phyloP scores from a whole-genome alignment of 257 asterid genomes.

The Cruciata laevipes region DNA sequence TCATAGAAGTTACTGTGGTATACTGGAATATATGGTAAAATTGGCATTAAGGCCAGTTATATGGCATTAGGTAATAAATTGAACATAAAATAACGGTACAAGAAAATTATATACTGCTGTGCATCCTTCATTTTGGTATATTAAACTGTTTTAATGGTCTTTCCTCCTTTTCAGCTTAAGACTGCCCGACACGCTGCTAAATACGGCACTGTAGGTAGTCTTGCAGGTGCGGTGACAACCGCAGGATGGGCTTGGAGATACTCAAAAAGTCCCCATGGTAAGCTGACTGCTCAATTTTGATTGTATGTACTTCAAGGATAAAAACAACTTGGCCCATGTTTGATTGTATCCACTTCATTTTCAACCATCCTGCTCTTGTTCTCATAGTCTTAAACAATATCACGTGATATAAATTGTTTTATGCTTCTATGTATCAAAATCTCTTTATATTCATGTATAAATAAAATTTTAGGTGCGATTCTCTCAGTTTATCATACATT shows the following conservation, averaged over 20 bases:
- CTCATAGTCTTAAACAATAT: too few species aligned
- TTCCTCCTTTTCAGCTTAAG: constrained; percentile 56
- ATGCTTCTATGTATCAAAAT: background rate
- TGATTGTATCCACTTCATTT: too few species aligned
- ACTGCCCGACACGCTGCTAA: constrained; percentile 62
- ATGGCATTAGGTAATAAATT: too few species aligned
- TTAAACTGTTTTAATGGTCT: background rate
- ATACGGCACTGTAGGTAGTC: constrained; percentile 65
- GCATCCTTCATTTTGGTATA: background rate
- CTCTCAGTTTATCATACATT: background rate
- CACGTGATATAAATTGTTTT: too few species aligned
- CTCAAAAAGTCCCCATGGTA: constrained; percentile 91
- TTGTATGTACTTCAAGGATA: background rate
- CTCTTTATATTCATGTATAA: background rate
- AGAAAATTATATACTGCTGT: background rate
- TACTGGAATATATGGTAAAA: too few species aligned
- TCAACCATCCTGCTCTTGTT: too few species aligned
- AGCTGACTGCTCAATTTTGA: background rate
- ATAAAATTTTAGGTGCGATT: background rate
- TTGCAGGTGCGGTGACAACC: constrained; percentile 64
- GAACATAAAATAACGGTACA: too few species aligned
- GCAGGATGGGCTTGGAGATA: constrained; percentile 73
- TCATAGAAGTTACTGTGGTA: too few species aligned
- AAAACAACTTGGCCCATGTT: background rate
- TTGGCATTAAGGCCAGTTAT: too few species aligned